Base-by-base conservation (phyloP, 1,284 basidiomycete species). In the Melampsora larici-populina region DNA sequence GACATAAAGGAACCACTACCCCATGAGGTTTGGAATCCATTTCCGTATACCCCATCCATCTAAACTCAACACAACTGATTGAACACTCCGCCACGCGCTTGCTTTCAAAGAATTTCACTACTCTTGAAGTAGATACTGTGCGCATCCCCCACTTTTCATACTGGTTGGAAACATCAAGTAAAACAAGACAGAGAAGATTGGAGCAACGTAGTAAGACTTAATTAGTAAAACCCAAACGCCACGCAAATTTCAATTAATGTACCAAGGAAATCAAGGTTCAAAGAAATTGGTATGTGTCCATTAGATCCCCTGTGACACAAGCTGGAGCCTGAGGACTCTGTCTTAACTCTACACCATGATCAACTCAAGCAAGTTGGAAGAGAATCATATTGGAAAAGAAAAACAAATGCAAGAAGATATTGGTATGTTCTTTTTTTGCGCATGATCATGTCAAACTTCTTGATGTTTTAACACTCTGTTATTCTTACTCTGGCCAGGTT, bases 351-450 rank as follows among this genome's bases (percentile, higher is more conserved):
- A 46, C 43, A 4, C 17, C 4, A 46, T 46, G 13, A 15, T 15
- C 17, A 11, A 46, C 36, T 78, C 91, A 80, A 95, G 99, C 81
- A 97, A 99, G 85, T 88, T 99, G 2, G 97, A 99, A 84, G 96
- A 99, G 85, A 94, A 92, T 82, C 96, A 99, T 81, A 84, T 93
- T 9, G 96, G 97, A 84, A 93, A 94, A 0, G 96, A 98, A 85
- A 94, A 92, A 84, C 89, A 91, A 58, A 85, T 99, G 80, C 91
- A 95, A 81, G 93, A 93, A 76, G 95, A 97, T 78, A 88, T 98
- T 60, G 91, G 93, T 92, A 68, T 70, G 87, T 83, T 60, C 36
- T 33, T 62, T 46, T 29, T 40, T 29, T 26, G 33, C 46, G 24
- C 21, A n/a, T 49, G 24, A 15, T 79, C 24, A 75, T 78, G 70